These are phyloP conservation scores for Erodium moschatum DNA, from an alignment of 441 rosid genomes.

Conservation along the genomic window DNA sequence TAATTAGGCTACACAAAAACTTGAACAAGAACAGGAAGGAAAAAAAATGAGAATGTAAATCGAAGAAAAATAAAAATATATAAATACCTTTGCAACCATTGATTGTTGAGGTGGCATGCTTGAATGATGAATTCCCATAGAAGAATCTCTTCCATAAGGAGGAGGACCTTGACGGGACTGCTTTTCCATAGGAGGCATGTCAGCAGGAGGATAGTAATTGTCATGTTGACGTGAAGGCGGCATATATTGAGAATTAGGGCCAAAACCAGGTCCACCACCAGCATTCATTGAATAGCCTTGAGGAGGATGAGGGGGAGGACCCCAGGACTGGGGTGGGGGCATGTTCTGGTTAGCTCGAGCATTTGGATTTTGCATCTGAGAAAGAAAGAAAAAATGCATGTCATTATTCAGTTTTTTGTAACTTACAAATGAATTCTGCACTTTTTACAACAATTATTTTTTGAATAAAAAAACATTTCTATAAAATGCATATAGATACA, in stretches of 20 bases:
- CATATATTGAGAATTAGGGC: slow-evolving; percentile 25
- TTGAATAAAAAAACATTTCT: no score
- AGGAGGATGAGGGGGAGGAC: slow-evolving; percentile 15
- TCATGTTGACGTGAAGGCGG: slow-evolving; percentile 25
- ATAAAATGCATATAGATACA: no score
- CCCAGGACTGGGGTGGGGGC: slow-evolving; percentile 26
- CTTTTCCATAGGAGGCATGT: slow-evolving; percentile 24
- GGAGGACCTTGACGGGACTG: slow-evolving; percentile 25
- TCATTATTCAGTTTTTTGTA: not conserved
- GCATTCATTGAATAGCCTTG: slow-evolving; percentile 23
- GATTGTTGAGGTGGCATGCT: slow-evolving; percentile 22
- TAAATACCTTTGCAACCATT: slow-evolving; percentile 24
- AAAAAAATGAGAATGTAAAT: no score
- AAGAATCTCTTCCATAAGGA: slow-evolving; percentile 27
- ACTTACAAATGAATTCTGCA: no score
- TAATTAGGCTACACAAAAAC: not conserved
- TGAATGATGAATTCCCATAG: slow-evolving; percentile 21
- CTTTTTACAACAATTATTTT: no score
- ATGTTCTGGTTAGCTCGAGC: slow-evolving; percentile 21
- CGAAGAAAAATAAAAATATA: not conserved
- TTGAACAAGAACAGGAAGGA: no score
- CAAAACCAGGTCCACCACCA: slow-evolving; percentile 22
- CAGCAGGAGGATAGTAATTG: slow-evolving; percentile 25
- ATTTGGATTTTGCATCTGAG: slow-evolving; percentile 29
- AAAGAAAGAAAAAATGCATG: not conserved